Evolutionary conservation across 768 basidiomycete genomes (phyloP).

Genomic region (Tulasnella sp.): DNA sequence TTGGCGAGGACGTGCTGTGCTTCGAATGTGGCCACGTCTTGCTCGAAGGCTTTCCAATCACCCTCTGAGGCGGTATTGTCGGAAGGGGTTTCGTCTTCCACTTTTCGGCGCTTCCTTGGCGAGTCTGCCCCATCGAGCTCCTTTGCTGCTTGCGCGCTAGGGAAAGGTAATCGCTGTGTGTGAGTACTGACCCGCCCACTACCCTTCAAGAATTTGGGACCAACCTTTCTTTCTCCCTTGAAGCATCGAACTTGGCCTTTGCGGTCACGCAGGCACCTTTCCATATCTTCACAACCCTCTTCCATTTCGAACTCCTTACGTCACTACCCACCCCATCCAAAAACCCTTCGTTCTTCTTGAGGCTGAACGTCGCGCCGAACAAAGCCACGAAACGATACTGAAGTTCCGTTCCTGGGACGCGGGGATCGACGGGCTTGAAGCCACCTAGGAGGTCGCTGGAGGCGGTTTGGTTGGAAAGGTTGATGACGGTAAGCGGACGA

Average conservation of each 20-base stretch:
- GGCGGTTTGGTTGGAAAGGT: constrained; percentile 94
- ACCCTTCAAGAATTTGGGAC: not conserved
- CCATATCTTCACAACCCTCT: constrained; percentile 74
- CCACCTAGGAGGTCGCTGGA: constrained; percentile 90
- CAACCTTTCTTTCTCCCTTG: not conserved
- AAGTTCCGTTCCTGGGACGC: constrained; percentile 61
- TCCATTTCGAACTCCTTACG: constrained; percentile 78
- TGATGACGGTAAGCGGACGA: constrained; percentile 75
- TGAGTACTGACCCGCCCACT: not conserved
- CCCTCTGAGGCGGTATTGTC: constrained; percentile 12
- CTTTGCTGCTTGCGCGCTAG: not conserved
- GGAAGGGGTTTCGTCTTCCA: constrained; percentile 28
- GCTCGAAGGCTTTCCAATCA: constrained; percentile 61
- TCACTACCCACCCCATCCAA: constrained; percentile 75
- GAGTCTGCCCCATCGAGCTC: constrained; percentile 29
- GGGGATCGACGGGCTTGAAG: constrained; percentile 90
- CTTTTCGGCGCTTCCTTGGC: constrained; percentile 65
- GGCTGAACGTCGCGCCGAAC: constrained; percentile 81
- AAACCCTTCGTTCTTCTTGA: constrained; percentile 81
- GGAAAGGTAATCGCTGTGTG: no score
- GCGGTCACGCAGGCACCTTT: constrained; percentile 46
- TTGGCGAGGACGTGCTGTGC: constrained; percentile 80
- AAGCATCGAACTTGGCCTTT: constrained; percentile 16
- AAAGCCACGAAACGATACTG: constrained; percentile 69
- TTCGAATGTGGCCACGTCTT: constrained; percentile 71